Percentiles rank a stretch among this genome's conserved stretches.
These are phyloP conservation scores for Alloascoidea africana DNA, from an alignment of 805 yeast species.

Conservation along the genomic window DNA sequence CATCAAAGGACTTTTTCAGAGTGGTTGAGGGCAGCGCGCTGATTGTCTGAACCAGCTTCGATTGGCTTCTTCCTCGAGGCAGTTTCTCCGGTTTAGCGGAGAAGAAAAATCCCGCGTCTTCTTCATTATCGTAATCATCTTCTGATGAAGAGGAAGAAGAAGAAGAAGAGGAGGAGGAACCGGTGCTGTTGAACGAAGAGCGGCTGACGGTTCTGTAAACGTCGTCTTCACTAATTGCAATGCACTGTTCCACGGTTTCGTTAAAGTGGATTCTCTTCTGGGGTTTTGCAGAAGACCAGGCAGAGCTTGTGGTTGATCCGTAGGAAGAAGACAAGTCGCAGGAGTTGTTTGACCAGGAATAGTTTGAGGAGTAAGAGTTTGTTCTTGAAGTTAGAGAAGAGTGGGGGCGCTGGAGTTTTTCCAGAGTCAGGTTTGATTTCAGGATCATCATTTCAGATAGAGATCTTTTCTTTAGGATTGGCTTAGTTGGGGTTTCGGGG, in stretches of 20 bases:
- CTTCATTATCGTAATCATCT: too few relatives aligned
- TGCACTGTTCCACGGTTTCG: conserved; percentile 3
- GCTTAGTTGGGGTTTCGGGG: background rate
- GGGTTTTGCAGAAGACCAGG: background rate
- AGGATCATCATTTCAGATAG: background rate
- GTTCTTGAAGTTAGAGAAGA: background rate
- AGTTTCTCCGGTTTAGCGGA: too few relatives aligned
- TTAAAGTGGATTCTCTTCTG: conserved; percentile 2
- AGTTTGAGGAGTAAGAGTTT: background rate
- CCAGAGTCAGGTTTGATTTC: background rate
- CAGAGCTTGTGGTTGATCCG: background rate
- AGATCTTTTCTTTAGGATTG: background rate
- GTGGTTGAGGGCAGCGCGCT: background rate
- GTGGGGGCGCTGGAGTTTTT: background rate
- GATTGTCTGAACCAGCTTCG: conserved; percentile 1
- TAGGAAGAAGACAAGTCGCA: background rate
- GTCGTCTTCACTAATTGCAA: background rate
- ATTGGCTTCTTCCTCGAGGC: too few relatives aligned
- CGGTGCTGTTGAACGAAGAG: too few relatives aligned
- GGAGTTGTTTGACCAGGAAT: background rate
- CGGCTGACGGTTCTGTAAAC: background rate
- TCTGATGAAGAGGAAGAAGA: background rate
- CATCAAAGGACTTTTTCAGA: too few relatives aligned
- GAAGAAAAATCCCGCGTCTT: background rate
- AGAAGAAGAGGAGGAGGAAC: background rate